Evolutionary conservation across 345 rosid genomes (phyloP).

Genomic region (Rhizophora apiculata): DNA sequence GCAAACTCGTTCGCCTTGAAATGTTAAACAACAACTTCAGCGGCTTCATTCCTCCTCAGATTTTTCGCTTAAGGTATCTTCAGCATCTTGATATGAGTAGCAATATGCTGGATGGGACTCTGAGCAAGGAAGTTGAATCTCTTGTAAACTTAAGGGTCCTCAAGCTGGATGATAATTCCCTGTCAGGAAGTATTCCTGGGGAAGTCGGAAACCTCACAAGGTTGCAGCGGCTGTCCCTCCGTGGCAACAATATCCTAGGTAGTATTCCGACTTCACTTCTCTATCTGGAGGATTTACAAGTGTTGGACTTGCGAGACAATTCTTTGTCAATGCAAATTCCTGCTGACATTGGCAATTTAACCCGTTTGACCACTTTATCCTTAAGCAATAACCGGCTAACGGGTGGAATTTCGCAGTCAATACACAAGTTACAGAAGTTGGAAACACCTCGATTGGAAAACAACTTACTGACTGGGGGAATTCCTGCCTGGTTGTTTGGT

Average conservation of each 20-base stretch:
- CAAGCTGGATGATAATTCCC: slow-evolving; percentile 23
- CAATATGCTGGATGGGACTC: slow-evolving; percentile 13
- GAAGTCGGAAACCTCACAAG: slow-evolving; percentile 10
- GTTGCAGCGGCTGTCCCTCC: slow-evolving; percentile 22
- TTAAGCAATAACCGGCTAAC: slow-evolving; percentile 29
- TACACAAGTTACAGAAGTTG: slow-evolving; percentile 31
- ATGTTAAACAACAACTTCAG: slow-evolving; percentile 24
- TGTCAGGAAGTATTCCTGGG: slow-evolving; percentile 21
- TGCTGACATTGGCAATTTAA: slow-evolving; percentile 25
- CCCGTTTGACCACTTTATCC: slow-evolving; percentile 23
- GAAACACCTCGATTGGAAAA: slow-evolving; percentile 26
- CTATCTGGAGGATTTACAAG: not conserved
- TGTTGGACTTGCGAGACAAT: slow-evolving; percentile 28
- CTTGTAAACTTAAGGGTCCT: slow-evolving; percentile 20
- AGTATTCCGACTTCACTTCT: slow-evolving; percentile 23
- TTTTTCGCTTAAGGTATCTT: slow-evolving; percentile 26
- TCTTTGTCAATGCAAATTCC: slow-evolving; percentile 28
- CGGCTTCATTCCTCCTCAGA: slow-evolving; percentile 28
- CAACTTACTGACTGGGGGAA: slow-evolving; percentile 30
- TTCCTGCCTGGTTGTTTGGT: slow-evolving; percentile 45
- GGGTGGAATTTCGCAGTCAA: slow-evolving; percentile 35
- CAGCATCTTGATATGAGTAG: slow-evolving; percentile 28
- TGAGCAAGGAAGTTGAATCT: slow-evolving; percentile 8
- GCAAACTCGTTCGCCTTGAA: slow-evolving; percentile 26
- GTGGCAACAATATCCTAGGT: slow-evolving; percentile 17